Evolutionary conservation across 495 filamentous ascomycete genomes (phyloP), one percentile per base, ranked within the genome.

Genomic region (Pyrenula massariospora): DNA sequence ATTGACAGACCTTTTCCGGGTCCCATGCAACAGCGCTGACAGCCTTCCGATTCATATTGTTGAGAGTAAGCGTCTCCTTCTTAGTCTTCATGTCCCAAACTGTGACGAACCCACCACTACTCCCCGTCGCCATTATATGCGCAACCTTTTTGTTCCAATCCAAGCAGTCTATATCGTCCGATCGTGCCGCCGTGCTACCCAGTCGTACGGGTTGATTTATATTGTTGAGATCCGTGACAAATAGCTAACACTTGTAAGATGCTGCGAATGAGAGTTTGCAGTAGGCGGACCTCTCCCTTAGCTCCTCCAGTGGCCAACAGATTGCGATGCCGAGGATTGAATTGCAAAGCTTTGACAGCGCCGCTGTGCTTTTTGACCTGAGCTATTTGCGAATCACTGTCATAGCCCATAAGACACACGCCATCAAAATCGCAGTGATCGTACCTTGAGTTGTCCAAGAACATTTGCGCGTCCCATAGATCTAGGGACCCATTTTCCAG

Each of bases 71-170:
- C 54, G 89, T 95, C 62, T 95, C 91, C 71, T 92, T 95, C 79
- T 94, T 96, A 0, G 85, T 87, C 76, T 95, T 96, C 49, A 97
- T 82, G 75, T 99, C 93, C 93, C 93, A 99, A 2, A 99, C 91
- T 11, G 93, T 96, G 24, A 97, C 91, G 64, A 96, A 95, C 11
- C 93, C 93, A 20, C 90, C 93, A 61, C 83, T 90, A 65, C 92
- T 91, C 60, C 93, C 93, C 12, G 93, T 96, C 24, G 90, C 94
- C 58, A 97, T 70, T 64, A 99, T 99, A 69, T 99, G 91, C 21
- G 91, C 77, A 47, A 96, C 91, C 74, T 95, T 97, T 63, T 91
- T 91, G 73, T 99, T 99, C 93, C 93, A 99, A 61, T 96, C 92
- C 63, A 97, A 73, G 57, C 89, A 91, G 59, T 96, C 91, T 59